Percentiles rank a stretch among this genome's conserved stretches.
Conservation (phyloP, 2,329 filamentous ascomycete genomes). For the Cladorrhinum sp. region DNA sequence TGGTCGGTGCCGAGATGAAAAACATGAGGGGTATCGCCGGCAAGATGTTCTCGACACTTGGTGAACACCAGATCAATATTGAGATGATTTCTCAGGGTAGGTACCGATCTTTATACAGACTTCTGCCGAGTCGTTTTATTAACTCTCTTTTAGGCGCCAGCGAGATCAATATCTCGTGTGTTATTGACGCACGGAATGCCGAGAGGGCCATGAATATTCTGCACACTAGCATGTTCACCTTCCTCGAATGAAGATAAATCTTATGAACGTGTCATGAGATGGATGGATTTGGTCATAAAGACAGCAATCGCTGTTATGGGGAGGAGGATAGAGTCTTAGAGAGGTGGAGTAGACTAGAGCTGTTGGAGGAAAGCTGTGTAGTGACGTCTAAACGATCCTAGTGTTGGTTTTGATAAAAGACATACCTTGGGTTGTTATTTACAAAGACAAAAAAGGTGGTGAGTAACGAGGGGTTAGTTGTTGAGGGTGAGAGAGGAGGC, state of each 20-base stretch:
- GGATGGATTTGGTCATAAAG: no score
- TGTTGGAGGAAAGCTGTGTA: no score
- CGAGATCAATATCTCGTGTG: slow-evolving; percentile 98
- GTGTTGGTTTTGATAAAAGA: no score
- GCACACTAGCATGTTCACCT: slow-evolving; percentile 95
- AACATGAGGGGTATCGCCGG: slow-evolving; percentile 95
- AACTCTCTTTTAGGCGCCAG: slow-evolving; percentile 68
- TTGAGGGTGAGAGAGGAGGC: no score
- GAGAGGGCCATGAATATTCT: slow-evolving; percentile 93
- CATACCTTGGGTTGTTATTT: no score
- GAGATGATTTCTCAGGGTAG: slow-evolving; percentile 99
- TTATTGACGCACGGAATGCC: slow-evolving; percentile 88
- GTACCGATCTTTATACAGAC: slow-evolving; percentile 24
- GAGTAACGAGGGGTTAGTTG: no score
- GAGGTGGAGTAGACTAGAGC: background rate
- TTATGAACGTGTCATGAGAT: background rate
- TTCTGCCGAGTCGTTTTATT: slow-evolving; percentile 15
- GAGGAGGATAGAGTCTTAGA: background rate
- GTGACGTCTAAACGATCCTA: no score
- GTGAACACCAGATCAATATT: slow-evolving; percentile 91
- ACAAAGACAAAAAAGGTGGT: no score
- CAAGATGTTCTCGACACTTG: slow-evolving; percentile 90
- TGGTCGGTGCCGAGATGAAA: slow-evolving; percentile 95
- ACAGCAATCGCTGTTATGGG: background rate
- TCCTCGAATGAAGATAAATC: slow-evolving; percentile 62